Base-by-base conservation (phyloP, 73 alveolate species). In the Uronychia binucleata region DNA sequence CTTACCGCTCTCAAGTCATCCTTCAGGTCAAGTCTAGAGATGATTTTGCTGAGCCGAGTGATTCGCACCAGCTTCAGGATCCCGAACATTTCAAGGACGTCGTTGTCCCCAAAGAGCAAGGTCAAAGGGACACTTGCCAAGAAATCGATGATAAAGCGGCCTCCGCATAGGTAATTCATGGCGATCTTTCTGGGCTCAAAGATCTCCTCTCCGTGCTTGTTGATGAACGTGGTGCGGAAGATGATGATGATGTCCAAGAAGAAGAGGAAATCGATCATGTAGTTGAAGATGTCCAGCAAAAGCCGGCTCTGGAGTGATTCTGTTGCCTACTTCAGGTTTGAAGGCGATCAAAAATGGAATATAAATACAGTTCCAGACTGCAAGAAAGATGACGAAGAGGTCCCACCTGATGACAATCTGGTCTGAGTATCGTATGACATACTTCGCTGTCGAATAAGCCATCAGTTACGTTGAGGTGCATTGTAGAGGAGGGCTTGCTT, bases 31-130 rank as follows among this genome's bases (percentile, higher is more conserved):
- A 89, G 77, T 46, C 76, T 58, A 27, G 77, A 11, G 19, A 89
- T 84, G 26, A 92, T 58, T 34, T 75, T 77, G 58, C 91, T 30
- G n/a, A 88, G 93, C 59, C 95, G 78, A 1, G 88, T 28, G 0
- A 92, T 74, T 81, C 94, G 89, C 60, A 87, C 59, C 31, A 91
- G 79, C 59, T 91, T 91, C 0, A 90, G 88, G 32, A 86, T 33
- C 59, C 88, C 85, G 33, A 90, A 59, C 26, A 81, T 58, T 26
- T 75, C 87, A 5, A 81, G 31, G 67, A 46, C 5, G 19, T 5
- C 67, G 19, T 46, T 46, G n/a, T 46, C 67, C 19, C 67, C 67
- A 19, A 46, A 75, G 57, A 75, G 25, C 59, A 28, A 35, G 5
- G 28, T 32, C 28, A 75, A 75, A 25, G 81, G 81, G n/a, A 75